These are phyloP conservation scores for Tolypocladium ovalisporum DNA, from an alignment of 2,329 filamentous ascomycete species.

Conservation along the genomic window DNA sequence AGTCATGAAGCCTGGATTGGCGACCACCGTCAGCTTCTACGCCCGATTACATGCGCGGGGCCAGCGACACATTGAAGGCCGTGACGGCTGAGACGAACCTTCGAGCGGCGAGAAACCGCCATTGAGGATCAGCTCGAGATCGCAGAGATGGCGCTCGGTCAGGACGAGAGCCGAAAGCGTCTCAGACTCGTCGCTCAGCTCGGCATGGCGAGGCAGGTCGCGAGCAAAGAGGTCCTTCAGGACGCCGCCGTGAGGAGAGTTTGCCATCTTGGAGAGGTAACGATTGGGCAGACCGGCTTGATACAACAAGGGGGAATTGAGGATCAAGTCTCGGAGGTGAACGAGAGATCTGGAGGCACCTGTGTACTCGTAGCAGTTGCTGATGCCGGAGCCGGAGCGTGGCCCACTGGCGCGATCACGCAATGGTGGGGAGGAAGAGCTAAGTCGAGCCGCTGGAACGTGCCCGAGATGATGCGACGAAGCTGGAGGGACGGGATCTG, in stretches of 20 bases:
- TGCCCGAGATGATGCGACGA: slow-evolving; percentile 3
- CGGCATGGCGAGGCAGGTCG: slow-evolving; percentile 70
- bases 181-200: slow-evolving; percentile 79
- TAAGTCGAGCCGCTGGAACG: slow-evolving; percentile 1
- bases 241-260: slow-evolving; percentile 75
- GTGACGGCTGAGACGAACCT: slow-evolving; percentile 45
- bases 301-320: not conserved
- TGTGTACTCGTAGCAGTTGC: not conserved
- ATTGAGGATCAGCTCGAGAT: slow-evolving; percentile 93
- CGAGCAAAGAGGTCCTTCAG: slow-evolving; percentile 96
- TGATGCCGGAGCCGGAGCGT: slow-evolving; percentile 2
- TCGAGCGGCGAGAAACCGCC: slow-evolving; percentile 96
- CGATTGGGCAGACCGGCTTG: slow-evolving; percentile 2
- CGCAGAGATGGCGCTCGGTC: slow-evolving; percentile 90
- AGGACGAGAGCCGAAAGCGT: slow-evolving; percentile 73
- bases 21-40: not conserved
- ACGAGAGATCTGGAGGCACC: not conserved
- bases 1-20: slow-evolving; percentile 74
- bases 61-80: not conserved
- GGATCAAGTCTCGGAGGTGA: not conserved
- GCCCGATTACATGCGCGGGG: not conserved
- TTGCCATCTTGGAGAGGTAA: slow-evolving; percentile 40
- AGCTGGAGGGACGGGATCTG: not conserved
- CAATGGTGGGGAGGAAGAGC: slow-evolving; percentile 19
- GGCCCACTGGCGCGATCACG: slow-evolving; percentile 13